Evolutionary conservation across 331 rosid genomes (phyloP).

Genomic region (Acacia concinna): DNA sequence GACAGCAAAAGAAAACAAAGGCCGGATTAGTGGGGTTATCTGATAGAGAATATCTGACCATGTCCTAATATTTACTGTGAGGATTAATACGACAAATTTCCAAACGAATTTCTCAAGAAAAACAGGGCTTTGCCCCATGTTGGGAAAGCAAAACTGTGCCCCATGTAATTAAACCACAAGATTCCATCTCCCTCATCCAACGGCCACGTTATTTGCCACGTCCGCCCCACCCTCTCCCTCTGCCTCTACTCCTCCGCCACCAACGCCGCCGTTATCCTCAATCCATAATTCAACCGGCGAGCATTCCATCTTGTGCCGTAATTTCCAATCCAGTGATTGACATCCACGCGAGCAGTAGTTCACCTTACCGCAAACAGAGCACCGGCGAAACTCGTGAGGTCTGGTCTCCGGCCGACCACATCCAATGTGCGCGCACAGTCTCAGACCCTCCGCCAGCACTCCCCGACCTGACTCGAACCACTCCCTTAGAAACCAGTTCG

Average conservation of each 20-base stretch:
- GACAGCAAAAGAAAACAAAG: not conserved
- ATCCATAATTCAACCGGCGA: constrained; percentile 48
- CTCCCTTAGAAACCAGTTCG: constrained; percentile 60
- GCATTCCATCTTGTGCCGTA: constrained; percentile 69
- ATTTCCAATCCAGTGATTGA: constrained; percentile 88
- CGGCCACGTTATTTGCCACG: constrained; percentile 25
- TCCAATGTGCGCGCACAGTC: constrained; percentile 65
- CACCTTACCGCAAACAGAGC: constrained; percentile 80
- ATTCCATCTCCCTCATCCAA: constrained; percentile 16
- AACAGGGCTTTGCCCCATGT: constrained; percentile 4
- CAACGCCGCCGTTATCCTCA: constrained; percentile 34
- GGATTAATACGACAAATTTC: not conserved
- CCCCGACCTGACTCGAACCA: constrained; percentile 63
- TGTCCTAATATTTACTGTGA: not conserved
- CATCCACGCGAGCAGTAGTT: constrained; percentile 92
- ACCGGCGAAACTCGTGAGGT: constrained; percentile 81
- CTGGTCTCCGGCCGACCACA: constrained; percentile 88
- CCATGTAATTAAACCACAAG: not conserved
- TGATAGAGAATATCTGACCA: not conserved
- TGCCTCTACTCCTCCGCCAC: constrained; percentile 12
- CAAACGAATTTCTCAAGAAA: constrained; percentile 7
- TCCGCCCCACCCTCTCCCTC: constrained; percentile 10
- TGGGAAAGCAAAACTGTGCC: constrained; percentile 1
- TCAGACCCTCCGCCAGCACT: constrained; percentile 36
- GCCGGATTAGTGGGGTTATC: not conserved